Base-by-base conservation (phyloP, 768 basidiomycete species). In the Suillus discolor region DNA sequence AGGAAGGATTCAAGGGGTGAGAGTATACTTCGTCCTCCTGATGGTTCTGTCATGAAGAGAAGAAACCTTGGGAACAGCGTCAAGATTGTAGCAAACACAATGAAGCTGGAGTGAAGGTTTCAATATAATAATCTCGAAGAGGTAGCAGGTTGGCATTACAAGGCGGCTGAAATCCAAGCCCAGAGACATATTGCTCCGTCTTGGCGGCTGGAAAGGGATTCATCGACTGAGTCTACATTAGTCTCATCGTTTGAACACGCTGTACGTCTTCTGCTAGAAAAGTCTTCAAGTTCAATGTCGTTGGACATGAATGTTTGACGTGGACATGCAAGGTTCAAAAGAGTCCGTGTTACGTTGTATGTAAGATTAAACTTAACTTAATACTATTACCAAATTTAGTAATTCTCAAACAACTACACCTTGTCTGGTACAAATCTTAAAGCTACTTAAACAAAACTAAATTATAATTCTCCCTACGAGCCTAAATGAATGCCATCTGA, bases 1-100 rank as follows among this genome's bases (percentile, higher is more conserved):
- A 94, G 83, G 76, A 89, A 92, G 28, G 81, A 77, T 72, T 94
- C 92, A 41, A 94, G 81, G 3, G 86, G 78, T 3, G 91, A 91
- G 59, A 92, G 81, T 23, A 75, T 70, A 38, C 75, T 76, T 57
- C 82, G 79, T 13, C 78, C 78, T 11, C 75, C 76, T 57, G 79
- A 75, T 3, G 84, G 78, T 64, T 84, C 83, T 15, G 90, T 82
- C 62, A 91, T 77, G 74, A 93, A 92, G 61, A 92, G 83, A 39
- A 93, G 78, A 59, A 93, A 72, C 36, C 86, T 83, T 62, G 92
- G 91, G 66, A 82, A 89, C 39, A 85, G 71, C 4, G 84, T 71
- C 57, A 87, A 77, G 69, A 77, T 76, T 31, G 74, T 61, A 54
- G 82, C 76, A 62, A 80, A 71, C 1, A 74, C 20, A 20, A 71